Evolutionary conservation across 148 eudicot genomes (phyloP), one percentile per base, ranked within the genome.

Genomic region (Camellia lanceoleosa): DNA sequence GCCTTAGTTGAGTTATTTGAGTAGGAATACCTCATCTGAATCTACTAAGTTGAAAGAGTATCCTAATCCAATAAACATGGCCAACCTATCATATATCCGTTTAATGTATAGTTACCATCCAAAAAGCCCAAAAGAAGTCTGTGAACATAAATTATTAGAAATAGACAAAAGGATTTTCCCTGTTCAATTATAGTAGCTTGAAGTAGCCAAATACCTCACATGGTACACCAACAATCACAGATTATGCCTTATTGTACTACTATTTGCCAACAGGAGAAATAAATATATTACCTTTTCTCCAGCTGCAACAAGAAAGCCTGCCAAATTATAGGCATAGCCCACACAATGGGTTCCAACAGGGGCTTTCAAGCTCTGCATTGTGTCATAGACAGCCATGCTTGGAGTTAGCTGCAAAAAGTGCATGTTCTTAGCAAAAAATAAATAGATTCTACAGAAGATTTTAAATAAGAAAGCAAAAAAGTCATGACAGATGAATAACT

Each of bases 341-440:
- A 96, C 82, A 86, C 95, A 93, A 55, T 87, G 93, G 18, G 99
- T 96, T 7, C 91, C 92, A 74, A 94, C 80, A 52, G 94, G 91
- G 84, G 85, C 91, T 83, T 90, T 76, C 85, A 96, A 87, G 90
- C 92, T 91, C 71, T 89, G 88, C 89, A 96, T 88, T 23, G 99
- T 94, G 80, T 96, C 99, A 82, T 91, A 96, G 82, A 96, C 82
- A 73, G 97, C 90, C 92, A 96, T 73, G 79, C 91, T 86, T 65
- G 97, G 93, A 75, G 93, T 88, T 61, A 94, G 89, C 98, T 96
- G 92, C 87, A 91, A 80, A 74, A 67, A 15, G 71, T 67, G 65
- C 54, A 68, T 79, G 11, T 63, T 64, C 19, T 73, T 43, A 73
- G 68, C 43, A 78, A n/a, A 13, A n/a, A 20, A n/a, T 43, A 49